A percentile compares a stretch with the other conserved stretches of the same genome.
phyloP scores from a whole-genome alignment of 345 rosid species.

The Psidium guajava region DNA sequence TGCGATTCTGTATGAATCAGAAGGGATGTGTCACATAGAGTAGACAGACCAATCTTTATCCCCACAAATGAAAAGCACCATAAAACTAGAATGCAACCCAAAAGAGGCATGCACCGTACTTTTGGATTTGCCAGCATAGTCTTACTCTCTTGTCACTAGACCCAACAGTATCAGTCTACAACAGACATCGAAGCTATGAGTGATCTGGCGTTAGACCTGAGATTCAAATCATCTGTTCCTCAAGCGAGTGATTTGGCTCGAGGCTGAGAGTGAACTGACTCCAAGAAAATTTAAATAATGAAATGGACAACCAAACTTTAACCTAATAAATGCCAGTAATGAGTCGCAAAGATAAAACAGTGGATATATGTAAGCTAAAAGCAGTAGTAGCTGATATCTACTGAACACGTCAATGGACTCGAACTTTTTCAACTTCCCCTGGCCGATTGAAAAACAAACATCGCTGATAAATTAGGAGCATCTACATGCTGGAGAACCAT shows the following conservation, averaged over 20 bases:
- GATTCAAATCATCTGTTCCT: not conserved
- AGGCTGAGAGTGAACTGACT: not conserved
- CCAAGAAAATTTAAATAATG: too few species aligned
- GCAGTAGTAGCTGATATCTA: too few species aligned
- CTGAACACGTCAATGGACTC: too few species aligned
- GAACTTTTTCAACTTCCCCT: too few species aligned
- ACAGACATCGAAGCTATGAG: not conserved
- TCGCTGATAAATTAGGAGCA: not conserved
- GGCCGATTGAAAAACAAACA: not conserved
- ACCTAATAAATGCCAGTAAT: too few species aligned
- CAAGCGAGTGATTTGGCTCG: not conserved
- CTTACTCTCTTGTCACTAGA: not conserved
- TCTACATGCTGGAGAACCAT: not conserved
- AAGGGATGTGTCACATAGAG: not conserved
- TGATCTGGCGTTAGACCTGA: not conserved
- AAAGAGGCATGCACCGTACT: not conserved
- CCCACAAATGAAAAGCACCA: not conserved
- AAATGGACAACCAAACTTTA: too few species aligned
- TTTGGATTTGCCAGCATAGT: not conserved
- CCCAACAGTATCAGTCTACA: not conserved
- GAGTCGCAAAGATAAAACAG: too few species aligned
- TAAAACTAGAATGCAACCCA: not conserved
- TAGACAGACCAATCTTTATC: not conserved
- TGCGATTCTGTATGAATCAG: slow-evolving; percentile 36
- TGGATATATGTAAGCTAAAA: too few species aligned